Percentiles rank a stretch among this genome's conserved stretches.
Evolutionary conservation across 1,284 basidiomycete genomes (phyloP).

Genomic region (Tylopilus sp.): DNA sequence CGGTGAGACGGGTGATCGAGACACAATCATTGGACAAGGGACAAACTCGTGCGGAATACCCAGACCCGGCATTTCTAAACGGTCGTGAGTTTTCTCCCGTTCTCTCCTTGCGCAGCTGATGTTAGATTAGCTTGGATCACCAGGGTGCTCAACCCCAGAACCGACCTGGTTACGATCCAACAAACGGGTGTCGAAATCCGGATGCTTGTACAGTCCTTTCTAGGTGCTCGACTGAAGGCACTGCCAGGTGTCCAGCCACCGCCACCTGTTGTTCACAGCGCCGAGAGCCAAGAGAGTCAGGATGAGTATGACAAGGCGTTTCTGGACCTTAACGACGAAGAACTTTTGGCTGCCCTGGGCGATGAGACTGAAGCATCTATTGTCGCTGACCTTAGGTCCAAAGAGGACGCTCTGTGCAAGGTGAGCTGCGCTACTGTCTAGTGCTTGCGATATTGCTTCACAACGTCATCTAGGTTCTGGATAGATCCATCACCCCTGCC

Average conservation of each 20-base stretch:
- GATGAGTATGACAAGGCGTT: slow-evolving; percentile 58
- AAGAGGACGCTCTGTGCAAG: slow-evolving; percentile 43
- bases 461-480: slow-evolving; percentile 45
- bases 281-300: slow-evolving; percentile 67
- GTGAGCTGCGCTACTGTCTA: slow-evolving; percentile 28
- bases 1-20: slow-evolving; percentile 58
- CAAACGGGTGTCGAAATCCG: slow-evolving; percentile 31
- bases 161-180: slow-evolving; percentile 33
- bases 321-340: slow-evolving; percentile 58
- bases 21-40: slow-evolving; percentile 42
- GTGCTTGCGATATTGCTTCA: neutral
- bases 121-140: slow-evolving; percentile 55
- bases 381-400: slow-evolving; percentile 31
- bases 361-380: slow-evolving; percentile 29
- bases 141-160: slow-evolving; percentile 49
- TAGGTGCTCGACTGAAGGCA: slow-evolving; percentile 53
- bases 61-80: slow-evolving; percentile 60
- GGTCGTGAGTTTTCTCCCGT: slow-evolving; percentile 44
- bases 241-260: slow-evolving; percentile 47
- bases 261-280: slow-evolving; percentile 22
- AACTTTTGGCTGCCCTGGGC: slow-evolving; percentile 50
- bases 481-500: slow-evolving; percentile 49
- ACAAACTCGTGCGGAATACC: slow-evolving; percentile 43
- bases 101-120: slow-evolving; percentile 7
- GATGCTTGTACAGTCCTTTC: slow-evolving; percentile 55